phyloP scores from a whole-genome alignment of 805 yeast genomes.

The Saturnispora bothae region DNA sequence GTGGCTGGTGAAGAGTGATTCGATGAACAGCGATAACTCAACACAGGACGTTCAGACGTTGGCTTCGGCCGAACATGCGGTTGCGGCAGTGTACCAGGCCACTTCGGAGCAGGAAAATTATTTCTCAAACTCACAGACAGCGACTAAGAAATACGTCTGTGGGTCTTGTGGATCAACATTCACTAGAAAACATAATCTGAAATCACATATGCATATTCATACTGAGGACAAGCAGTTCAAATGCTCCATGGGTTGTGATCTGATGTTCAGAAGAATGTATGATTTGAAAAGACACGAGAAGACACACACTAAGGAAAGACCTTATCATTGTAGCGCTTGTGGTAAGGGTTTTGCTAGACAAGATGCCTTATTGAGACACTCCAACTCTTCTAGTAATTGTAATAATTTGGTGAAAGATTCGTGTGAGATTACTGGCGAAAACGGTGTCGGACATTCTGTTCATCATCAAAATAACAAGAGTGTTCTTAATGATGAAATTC shows the following conservation, averaged over 20 bases:
- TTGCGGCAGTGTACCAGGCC: not conserved
- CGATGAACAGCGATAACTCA: no score
- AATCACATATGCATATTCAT: conserved; percentile 62
- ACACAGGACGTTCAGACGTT: no score
- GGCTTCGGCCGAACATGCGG: not conserved
- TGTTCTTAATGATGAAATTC: no score
- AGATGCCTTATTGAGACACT: conserved; percentile 66
- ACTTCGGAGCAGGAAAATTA: not conserved
- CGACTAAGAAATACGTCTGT: conserved; percentile 37
- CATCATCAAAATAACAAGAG: no score
- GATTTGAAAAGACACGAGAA: conserved; percentile 70
- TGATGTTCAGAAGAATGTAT: conserved; percentile 59
- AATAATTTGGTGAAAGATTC: no score
- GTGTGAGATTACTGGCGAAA: no score
- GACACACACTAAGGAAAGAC: conserved; percentile 68
- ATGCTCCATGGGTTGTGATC: conserved; percentile 47
- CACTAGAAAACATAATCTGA: conserved; percentile 65
- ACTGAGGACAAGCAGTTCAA: conserved; percentile 51
- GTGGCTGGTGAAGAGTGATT: no score
- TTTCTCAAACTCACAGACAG: not conserved
- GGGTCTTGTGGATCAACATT: conserved; percentile 52
- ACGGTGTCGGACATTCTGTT: no score
- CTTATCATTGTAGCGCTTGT: conserved; percentile 52
- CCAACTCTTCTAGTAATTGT: conserved; percentile 30
- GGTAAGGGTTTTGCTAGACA: conserved; percentile 59